phyloP scores from a whole-genome alignment of 2,329 filamentous ascomycete genomes.

The Calonectria fujianensis region DNA sequence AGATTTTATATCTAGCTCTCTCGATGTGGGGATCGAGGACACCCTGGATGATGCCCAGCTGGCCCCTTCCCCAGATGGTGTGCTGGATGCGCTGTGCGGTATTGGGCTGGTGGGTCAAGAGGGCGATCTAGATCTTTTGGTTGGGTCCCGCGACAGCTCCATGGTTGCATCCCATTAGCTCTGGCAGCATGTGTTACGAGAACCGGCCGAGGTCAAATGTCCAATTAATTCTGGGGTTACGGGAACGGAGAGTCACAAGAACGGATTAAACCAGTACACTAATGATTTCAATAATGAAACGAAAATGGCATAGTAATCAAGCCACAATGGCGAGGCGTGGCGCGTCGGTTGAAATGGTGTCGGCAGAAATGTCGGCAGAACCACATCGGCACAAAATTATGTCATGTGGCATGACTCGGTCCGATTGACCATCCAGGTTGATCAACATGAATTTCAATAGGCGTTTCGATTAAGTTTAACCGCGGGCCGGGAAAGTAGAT shows the following conservation, averaged over 20 bases:
- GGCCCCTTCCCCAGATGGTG: not conserved
- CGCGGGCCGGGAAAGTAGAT: conserved; percentile 11
- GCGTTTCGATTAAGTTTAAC: conserved; percentile 13
- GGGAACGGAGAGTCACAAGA: not conserved
- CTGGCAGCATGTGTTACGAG: not conserved
- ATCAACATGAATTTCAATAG: not conserved
- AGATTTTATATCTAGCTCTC: not conserved
- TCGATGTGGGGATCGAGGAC: not conserved
- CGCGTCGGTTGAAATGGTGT: not conserved
- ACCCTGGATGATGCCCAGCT: not conserved
- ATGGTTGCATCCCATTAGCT: not conserved
- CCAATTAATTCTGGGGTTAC: not conserved
- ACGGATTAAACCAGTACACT: not conserved
- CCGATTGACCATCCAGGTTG: not conserved
- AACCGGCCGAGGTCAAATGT: not conserved
- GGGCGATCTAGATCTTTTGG: not conserved
- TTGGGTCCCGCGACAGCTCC: not conserved
- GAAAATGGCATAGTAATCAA: not conserved
- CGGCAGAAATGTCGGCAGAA: conserved; percentile 1
- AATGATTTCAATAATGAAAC: not conserved
- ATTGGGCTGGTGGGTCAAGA: not conserved
- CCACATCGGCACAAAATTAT: not conserved
- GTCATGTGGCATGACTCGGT: not conserved
- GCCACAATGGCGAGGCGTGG: not conserved
- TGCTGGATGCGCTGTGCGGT: not conserved